Evolutionary conservation across 257 asterid genomes (phyloP), one percentile per base, ranked within the genome.

Genomic region (Penstemon barbatus): DNA sequence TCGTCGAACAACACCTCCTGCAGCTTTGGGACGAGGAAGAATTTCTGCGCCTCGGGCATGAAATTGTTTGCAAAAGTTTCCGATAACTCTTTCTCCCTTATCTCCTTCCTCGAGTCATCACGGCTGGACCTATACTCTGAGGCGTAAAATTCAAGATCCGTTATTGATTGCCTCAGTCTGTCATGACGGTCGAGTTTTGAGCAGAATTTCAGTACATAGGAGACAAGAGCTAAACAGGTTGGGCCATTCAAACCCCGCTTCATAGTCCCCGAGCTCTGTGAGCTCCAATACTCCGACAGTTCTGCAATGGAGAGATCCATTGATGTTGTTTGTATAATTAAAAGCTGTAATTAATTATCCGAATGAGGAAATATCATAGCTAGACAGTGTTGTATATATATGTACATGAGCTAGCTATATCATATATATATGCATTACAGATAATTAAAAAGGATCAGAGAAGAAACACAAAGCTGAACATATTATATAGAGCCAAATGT

Each of bases 181-280:
- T 39, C 48, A 10, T 0, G 4, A 8, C 40, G 49, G 10, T 39
- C 64, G 2, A 33, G 10, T 4, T 8, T 25, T 7, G 49, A 59
- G 4, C 64, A 39, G 48, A 59, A 59, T 4, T 39, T 59, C 11
- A 59, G 48, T 38, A 59, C 64, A 12, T 59, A 38, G 6, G 9
- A 59, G 33, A 59, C 48, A 8, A 59, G n/a, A 5, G 64, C 39
- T 38, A 59, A 59, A n/a, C 64, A 59, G 12, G 7, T 59, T 59
- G n/a, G 48, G 7, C 64, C 64, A 19, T 39, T 59, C 48, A 49
- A 39, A 15, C 0, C 19, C 33, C 12, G 40, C 8, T 0, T 56
- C 61, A 0, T 7, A 40, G 40, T n/a, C 61, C 33, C 8, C 33
- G 36, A 15, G 18, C 18, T 15, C 25, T 15, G 10, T 15, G 40